Conservation (phyloP, 768 basidiomycete genomes). For the Pulveroboletus sp. region DNA sequence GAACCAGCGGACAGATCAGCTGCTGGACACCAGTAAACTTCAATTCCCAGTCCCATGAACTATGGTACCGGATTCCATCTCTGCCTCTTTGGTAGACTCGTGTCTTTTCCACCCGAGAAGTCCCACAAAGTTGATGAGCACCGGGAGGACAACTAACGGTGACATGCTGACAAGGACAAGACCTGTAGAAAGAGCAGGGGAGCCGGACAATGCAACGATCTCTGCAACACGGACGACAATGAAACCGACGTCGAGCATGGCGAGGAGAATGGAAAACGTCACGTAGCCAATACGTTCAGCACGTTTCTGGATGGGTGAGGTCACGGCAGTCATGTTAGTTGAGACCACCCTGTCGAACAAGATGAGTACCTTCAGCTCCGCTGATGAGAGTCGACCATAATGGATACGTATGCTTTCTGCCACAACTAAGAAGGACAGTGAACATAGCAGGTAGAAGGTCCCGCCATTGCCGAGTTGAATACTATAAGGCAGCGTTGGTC, state of each 20-base stretch:
- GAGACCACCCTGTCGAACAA: neutral
- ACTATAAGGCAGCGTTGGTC: conserved; percentile 9
- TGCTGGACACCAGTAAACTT: neutral
- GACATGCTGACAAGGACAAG: conserved; percentile 12
- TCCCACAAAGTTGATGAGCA: neutral
- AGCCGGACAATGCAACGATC: conserved; percentile 10
- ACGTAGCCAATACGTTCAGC: conserved; percentile 10
- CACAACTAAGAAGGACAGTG: conserved; percentile 14
- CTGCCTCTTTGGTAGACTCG: neutral
- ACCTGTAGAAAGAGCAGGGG: conserved; percentile 6
- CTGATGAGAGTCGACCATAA: conserved; percentile 22
- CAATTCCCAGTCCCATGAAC: neutral
- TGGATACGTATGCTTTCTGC: conserved; percentile 17
- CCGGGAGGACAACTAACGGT: conserved; percentile 1
- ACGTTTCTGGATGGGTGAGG: conserved; percentile 3
- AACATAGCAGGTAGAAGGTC: conserved; percentile 9
- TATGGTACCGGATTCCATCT: neutral
- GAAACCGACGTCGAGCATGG: conserved; percentile 18
- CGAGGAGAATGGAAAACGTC: conserved; percentile 15
- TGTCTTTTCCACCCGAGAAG: neutral
- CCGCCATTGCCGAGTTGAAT: conserved; percentile 13
- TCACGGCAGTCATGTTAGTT: neutral
- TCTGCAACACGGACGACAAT: conserved; percentile 16
- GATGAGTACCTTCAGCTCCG: conserved; percentile 20
- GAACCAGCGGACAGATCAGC: neutral